A percentile compares a stretch with the other conserved stretches of the same genome.
Conservation (phyloP, 2,329 filamentous ascomycete species). For the Hypoxylon sp. region DNA sequence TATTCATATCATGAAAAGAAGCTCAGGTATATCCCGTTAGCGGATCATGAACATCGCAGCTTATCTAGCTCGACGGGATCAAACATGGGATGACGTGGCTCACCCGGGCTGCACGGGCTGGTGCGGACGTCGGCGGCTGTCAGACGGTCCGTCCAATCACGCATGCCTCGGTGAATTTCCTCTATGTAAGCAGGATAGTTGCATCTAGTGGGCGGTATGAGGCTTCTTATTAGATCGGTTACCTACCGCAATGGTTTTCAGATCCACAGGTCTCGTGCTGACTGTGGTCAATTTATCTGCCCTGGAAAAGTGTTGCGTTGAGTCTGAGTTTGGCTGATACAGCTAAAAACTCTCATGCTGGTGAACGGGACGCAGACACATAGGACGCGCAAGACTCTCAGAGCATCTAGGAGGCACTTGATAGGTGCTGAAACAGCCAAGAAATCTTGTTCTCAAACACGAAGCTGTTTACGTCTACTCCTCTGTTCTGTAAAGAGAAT, state of each 20-base stretch:
- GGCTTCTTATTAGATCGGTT: constrained; percentile 14
- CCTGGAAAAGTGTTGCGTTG: neutral
- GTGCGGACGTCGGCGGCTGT: constrained; percentile 30
- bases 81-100: constrained; percentile 53
- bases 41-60: constrained; percentile 12
- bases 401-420: neutral
- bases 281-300: neutral
- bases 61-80: constrained; percentile 26
- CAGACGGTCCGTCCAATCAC: constrained; percentile 41
- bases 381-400: neutral
- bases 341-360: neutral
- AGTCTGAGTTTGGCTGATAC: neutral
- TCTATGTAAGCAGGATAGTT: constrained; percentile 28
- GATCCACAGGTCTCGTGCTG: constrained; percentile 8
- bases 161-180: constrained; percentile 41
- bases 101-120: constrained; percentile 29
- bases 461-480: constrained; percentile 13
- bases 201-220: constrained; percentile 26
- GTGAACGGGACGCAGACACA: neutral
- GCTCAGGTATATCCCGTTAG: neutral
- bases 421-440: constrained; percentile 33
- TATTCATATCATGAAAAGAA: neutral
- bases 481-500: neutral
- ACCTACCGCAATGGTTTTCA: constrained; percentile 5
- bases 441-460: constrained; percentile 20